Evolutionary conservation across 768 basidiomycete species (phyloP), one percentile per base, ranked within the genome.

Genomic region (Rhizopogon vulgaris): DNA sequence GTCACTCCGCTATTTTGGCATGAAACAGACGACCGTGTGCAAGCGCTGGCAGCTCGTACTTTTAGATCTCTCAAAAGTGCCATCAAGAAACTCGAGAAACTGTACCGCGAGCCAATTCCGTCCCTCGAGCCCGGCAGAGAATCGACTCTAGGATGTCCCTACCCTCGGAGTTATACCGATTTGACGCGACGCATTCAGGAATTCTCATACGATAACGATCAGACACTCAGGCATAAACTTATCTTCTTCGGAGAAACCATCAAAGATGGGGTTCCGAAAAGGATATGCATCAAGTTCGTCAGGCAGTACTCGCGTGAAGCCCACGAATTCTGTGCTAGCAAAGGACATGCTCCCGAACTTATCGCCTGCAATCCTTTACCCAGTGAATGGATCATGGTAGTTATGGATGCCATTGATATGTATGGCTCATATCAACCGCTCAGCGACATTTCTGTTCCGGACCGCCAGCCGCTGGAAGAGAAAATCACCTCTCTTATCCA

Each of bases 361-460:
- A 41, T 50, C 18, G 22, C 22, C 6, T 34, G 14, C 39, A 34
- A 45, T 32, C 8, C 14, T 41, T 41, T 49, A 42, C 10, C 28
- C n/a, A 24, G 11, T 4, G 40, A 36, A 28, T 49, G 48, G 52
- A 37, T 49, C 9, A 53, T 49, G 52, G 38, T 53, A 24, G 38
- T 49, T 28, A 53, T 41, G 48, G 28, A 49, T 25, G 52, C 40
- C 39, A 32, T 53, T 49, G 47, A 41, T 18, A 53, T 53, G 3
- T 15, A 9, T n/a, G 22, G 36, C 27, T 38, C 39, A 14, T 53
- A 53, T 49, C 28, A 41, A 41, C 22, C 1, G 17, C 41, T 49
- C 28, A 51, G 18, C 25, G 7, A 27, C 8, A 28, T 2, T 41
- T 9, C 30, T 30, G 49, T 28, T 37, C 28, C 14, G 11, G 42